phyloP scores from a whole-genome alignment of 1,139 yeast species.

The Suhomyces coccinellae region DNA sequence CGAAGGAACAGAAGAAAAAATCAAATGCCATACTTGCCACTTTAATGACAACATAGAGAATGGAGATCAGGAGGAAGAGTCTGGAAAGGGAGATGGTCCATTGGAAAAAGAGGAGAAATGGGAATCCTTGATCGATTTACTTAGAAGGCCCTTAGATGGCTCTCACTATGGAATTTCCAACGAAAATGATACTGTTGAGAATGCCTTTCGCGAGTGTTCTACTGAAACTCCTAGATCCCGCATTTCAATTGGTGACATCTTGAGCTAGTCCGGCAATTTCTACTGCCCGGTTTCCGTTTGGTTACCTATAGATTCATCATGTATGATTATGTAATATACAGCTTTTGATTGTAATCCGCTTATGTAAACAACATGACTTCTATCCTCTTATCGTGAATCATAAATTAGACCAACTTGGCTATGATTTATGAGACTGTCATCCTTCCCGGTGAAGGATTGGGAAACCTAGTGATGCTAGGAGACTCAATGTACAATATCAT shows the following conservation, averaged over 20 bases:
- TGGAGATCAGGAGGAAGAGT: neutral
- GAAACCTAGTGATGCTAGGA: slow-evolving; percentile 31
- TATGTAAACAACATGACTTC: neutral
- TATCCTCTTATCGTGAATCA: neutral
- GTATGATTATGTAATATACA: neutral
- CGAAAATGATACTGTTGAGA: slow-evolving; percentile 28
- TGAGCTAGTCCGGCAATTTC: slow-evolving; percentile 14
- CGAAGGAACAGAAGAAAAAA: slow-evolving; percentile 9
- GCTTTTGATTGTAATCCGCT: neutral
- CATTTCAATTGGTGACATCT: slow-evolving; percentile 29
- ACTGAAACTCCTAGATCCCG: slow-evolving; percentile 20
- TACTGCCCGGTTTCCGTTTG: too few species aligned
- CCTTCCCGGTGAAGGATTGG: slow-evolving; percentile 39
- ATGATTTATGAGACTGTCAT: slow-evolving; percentile 28
- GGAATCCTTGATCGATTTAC: slow-evolving; percentile 21
- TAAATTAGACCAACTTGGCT: neutral
- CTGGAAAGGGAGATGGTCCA: neutral
- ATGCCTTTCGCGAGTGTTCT: slow-evolving; percentile 12
- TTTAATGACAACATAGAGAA: slow-evolving; percentile 18
- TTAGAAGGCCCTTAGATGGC: slow-evolving; percentile 37
- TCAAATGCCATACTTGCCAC: slow-evolving; percentile 38
- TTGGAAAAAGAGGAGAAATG: slow-evolving; percentile 8
- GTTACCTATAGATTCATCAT: too few species aligned
- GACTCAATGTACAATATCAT: slow-evolving; percentile 28
- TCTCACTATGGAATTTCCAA: slow-evolving; percentile 34